These are phyloP conservation scores for Cruciata laevipes DNA, from an alignment of 257 asterid genomes.

Conservation along the genomic window DNA sequence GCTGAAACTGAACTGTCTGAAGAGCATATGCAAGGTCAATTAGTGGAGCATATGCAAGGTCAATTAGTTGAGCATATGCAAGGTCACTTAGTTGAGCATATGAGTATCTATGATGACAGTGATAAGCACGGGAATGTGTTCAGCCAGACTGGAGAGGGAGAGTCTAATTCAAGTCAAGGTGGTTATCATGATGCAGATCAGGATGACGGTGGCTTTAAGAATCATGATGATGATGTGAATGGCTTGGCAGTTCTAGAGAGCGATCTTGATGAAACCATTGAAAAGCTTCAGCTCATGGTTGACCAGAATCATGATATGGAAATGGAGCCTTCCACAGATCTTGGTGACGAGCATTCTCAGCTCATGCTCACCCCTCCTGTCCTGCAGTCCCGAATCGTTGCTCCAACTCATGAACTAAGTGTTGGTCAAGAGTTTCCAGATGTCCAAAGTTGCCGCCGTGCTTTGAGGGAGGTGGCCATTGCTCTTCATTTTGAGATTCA, in stretches of 20 bases:
- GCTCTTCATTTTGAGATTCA: slow-evolving; percentile 69
- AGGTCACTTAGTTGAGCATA: slow-evolving; percentile 18
- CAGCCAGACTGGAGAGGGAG: slow-evolving; percentile 22
- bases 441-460: slow-evolving; percentile 60
- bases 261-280: slow-evolving; percentile 24
- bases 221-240: slow-evolving; percentile 25
- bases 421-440: slow-evolving; percentile 74
- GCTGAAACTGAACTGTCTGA: slow-evolving; percentile 25
- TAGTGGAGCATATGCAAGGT: no score
- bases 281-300: slow-evolving; percentile 29
- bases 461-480: slow-evolving; percentile 60
- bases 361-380: slow-evolving; percentile 36
- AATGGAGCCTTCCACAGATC: slow-evolving; percentile 17
- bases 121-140: slow-evolving; percentile 31
- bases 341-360: slow-evolving; percentile 30
- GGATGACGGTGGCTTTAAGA: slow-evolving; percentile 23
- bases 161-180: slow-evolving; percentile 15
- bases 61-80: slow-evolving; percentile 14
- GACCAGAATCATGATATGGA: slow-evolving; percentile 33
- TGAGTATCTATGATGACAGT: slow-evolving; percentile 23
- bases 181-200: slow-evolving; percentile 21
- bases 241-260: slow-evolving; percentile 30
- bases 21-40: slow-evolving; percentile 18
- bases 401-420: slow-evolving; percentile 37
- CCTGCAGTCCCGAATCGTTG: slow-evolving; percentile 41